Evolutionary conservation across 345 rosid species (phyloP), one percentile per base, ranked within the genome.

Genomic region (Aquilaria malaccensis): DNA sequence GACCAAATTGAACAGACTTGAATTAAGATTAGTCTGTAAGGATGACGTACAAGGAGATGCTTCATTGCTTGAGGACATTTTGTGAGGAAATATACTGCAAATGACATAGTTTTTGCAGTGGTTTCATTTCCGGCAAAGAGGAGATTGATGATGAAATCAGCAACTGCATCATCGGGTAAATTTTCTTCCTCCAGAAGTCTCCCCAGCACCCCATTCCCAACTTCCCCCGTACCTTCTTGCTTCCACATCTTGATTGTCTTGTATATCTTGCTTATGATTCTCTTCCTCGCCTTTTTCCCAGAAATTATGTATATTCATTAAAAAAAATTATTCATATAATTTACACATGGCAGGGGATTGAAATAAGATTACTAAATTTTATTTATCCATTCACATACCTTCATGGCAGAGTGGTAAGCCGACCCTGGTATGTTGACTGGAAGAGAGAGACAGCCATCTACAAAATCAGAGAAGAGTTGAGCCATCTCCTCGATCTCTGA

Each of bases 121-220:
- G 97, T 88, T 77, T 91, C 97, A 54, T 85, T 91, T 66, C 97
- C 97, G 2, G 96, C 97, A 64, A 91, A 91, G 33, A 91, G 67
- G 58, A 91, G 89, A 74, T 88, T 91, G 61, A 91, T 81, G 56
- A 91, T 80, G 74, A 91, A 91, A 67, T 91, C 97, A 6, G 91
- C 78, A 11, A 88, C 60, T 5, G 81, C 83, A 43, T 88, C 81
- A 2, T 85, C 86, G 1, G 84, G 76, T 54, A 91, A 77, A 77
- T 71, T 83, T 67, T 83, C 91, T 75, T 91, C 97, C 45, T 74
- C 77, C 10, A 91, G 59, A 46, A 91, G 67, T 62, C 91, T 83
- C 52, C 89, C 89, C 9, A 91, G 86, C 4, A 85, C 75, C 5
- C 88, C 89, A 49, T 78, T 76, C 5, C 82, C 68, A 52, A 55